A percentile compares a stretch with the other conserved stretches of the same genome.
These are phyloP conservation scores for Aschersonia sp. DNA, from an alignment of 2,329 filamentous ascomycete genomes.

Conservation along the genomic window DNA sequence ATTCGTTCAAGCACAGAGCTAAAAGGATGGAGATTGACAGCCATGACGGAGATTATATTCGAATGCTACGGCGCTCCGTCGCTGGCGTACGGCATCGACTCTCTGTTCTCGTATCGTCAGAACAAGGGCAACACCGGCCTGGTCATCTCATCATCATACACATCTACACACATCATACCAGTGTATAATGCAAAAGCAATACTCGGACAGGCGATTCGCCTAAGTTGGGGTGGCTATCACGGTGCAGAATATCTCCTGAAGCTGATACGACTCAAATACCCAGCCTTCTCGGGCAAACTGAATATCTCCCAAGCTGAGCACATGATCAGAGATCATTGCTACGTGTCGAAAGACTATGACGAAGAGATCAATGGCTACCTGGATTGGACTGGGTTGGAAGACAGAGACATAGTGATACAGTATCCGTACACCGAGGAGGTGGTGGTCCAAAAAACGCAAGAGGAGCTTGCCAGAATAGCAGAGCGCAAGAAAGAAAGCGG, in stretches of 20 bases:
- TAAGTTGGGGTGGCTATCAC: conserved; percentile 93
- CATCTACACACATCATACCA: conserved; percentile 87
- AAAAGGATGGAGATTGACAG: conserved; percentile 26
- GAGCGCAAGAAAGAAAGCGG: conserved; percentile 94
- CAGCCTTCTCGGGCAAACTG: conserved; percentile 72
- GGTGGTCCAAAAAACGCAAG: conserved; percentile 79
- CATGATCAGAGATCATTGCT: conserved; percentile 78
- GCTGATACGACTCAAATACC: conserved; percentile 82
- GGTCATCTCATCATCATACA: conserved; percentile 83
- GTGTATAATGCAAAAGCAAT: conserved; percentile 78
- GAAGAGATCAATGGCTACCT: conserved; percentile 61
- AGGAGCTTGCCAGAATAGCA: conserved; percentile 78
- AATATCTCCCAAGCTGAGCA: conserved; percentile 77
- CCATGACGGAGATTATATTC: conserved; percentile 95
- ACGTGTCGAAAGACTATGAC: conserved; percentile 74
- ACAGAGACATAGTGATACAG: conserved; percentile 77
- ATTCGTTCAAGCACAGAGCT: conserved; percentile 5
- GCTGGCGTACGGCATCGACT: conserved; percentile 88
- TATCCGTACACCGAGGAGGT: conserved; percentile 90
- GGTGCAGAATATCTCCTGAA: conserved; percentile 83
- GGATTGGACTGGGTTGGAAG: conserved; percentile 85
- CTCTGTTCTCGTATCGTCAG: conserved; percentile 86
- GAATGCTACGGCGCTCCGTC: conserved; percentile 89
- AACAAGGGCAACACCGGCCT: conserved; percentile 80
- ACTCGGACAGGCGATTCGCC: conserved; percentile 67